Base-by-base conservation (phyloP, 208 protist species). In the Crithidia brevicula region DNA sequence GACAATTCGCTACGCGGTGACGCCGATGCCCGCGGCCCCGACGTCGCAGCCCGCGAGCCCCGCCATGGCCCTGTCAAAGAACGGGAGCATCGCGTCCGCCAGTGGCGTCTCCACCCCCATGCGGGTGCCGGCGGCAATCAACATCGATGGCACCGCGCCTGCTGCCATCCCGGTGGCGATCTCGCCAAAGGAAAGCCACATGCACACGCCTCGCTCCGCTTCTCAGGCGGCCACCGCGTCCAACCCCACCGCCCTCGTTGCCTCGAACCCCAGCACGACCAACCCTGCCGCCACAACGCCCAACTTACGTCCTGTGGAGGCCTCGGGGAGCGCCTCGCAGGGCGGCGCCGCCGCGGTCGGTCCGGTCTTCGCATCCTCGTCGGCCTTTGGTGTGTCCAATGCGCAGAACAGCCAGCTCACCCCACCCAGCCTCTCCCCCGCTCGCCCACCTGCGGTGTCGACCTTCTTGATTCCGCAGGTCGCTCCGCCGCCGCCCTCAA, bases 1-100 rank as follows among this genome's bases (percentile, higher is more conserved):
- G 7, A 74, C 71, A 11, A 62, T 93, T n/a, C 67, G 74, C 50
- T 91, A 93, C 66, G 74, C 75, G 53, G 79, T 87, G 3, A 31
- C 67, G 0, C 42, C 72, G 16, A 78, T 69, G 69, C 42, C 74
- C 0, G 56, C 51, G 30, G 31, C 50, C 9, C 28, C 33, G 22
- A 2, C 20, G 9, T 20, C 22, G 61, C 50, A 27, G 15, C 47
- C 30, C 20, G 22, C 61, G 13, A 0, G 16, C 47, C 15, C 36
- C 36, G 36, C 36, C 15, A 13, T 13, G 10, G 36, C 36, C 1
- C 15, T 45, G 13, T 27, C 49, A 9, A 67, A 57, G 47, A 58
- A 36, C 49, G 49, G n/a, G 6, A 57, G 61, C 36, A 38, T 58
- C 61, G 40, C 69, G 38, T 67, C 69, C 3, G 50, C 34, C 7